These are phyloP conservation scores for Hippophae rhamnoides DNA, from an alignment of 306 rosid genomes.

Conservation along the genomic window DNA sequence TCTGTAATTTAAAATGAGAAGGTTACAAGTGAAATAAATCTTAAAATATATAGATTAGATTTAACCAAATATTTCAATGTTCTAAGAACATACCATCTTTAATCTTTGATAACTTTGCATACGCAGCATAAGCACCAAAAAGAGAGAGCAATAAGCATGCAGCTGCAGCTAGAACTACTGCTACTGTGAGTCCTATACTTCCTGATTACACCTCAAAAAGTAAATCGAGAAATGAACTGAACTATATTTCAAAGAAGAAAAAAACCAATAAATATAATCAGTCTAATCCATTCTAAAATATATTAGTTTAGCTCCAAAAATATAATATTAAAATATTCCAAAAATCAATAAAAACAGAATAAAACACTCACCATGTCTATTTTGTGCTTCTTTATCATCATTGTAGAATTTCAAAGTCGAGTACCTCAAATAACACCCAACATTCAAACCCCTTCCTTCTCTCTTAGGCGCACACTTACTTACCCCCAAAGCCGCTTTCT, in stretches of 20 bases:
- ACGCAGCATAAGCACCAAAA: constrained; percentile 43
- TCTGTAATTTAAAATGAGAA: constrained; percentile 14
- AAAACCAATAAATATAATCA: neutral
- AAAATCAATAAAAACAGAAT: neutral
- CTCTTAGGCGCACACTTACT: constrained; percentile 35
- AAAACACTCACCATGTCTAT: constrained; percentile 23
- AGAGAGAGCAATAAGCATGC: constrained; percentile 45
- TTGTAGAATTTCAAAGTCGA: constrained; percentile 48
- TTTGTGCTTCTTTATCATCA: constrained; percentile 9
- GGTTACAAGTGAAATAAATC: neutral
- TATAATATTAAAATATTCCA: neutral
- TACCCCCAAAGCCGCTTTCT: constrained; percentile 36
- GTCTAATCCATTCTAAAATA: too few relatives aligned
- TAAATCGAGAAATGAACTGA: neutral
- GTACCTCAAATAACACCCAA: constrained; percentile 81
- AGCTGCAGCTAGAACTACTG: constrained; percentile 41
- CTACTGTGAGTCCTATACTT: constrained; percentile 32
- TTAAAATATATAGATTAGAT: neutral
- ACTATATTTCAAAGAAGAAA: constrained; percentile 11
- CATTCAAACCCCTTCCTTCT: constrained; percentile 69
- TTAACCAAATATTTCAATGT: neutral
- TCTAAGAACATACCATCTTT: constrained; percentile 28
- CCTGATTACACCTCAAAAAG: constrained; percentile 28
- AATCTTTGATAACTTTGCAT: constrained; percentile 29
- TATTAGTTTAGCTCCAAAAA: neutral